Evolutionary conservation across 192 early-diverging fungal genomes (phyloP), one percentile per base, ranked within the genome.

Genomic region (Linnemannia elongata): DNA sequence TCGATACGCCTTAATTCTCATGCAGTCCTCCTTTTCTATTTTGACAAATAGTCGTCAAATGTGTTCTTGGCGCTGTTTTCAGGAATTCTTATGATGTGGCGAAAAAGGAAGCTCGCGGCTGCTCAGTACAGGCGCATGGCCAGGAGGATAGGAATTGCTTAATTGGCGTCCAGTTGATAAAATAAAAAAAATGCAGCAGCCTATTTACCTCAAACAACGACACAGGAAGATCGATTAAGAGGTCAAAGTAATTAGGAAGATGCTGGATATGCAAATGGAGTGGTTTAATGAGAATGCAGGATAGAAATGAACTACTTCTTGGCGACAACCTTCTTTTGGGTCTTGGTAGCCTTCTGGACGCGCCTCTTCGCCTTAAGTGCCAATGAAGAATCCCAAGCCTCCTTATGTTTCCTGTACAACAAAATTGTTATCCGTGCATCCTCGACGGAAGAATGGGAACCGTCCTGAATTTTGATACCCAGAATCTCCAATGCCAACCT

Each of bases 391-490:
- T 99, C 98, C 98, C 98, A 99, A 10, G 94, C 93, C 0, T 92
- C 87, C 88, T 95, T 95, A 72, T 93, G 93, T 79, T 95, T 95
- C 77, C 94, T 93, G 89, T 97, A 99, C 8, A 99, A 80, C 63
- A 97, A 80, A 93, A 99, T 98, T 8, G 97, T 92, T 36, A 97
- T 94, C 74, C 94, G 91, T 1, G 98, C 98, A 91, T 99, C 98
- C 57, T 97, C 95, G 4, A 96, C 96, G 12, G 96, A 97, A 27
- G 95, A 97, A 88, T 99, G 98, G 80, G 91, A 92, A 44, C 96
- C 97, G 18, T 91, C 80, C 85, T 99, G 98, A 83, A 99, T 98
- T 35, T 90, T 92, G n/a, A 97, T 86, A 6, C 92, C 92, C 39
- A 99, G 79, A 41, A 96, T 78, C 47, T 93, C 88, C 39, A 94